phyloP scores from a whole-genome alignment of 352 stramenopile species.

The Blastocystis hominis region DNA sequence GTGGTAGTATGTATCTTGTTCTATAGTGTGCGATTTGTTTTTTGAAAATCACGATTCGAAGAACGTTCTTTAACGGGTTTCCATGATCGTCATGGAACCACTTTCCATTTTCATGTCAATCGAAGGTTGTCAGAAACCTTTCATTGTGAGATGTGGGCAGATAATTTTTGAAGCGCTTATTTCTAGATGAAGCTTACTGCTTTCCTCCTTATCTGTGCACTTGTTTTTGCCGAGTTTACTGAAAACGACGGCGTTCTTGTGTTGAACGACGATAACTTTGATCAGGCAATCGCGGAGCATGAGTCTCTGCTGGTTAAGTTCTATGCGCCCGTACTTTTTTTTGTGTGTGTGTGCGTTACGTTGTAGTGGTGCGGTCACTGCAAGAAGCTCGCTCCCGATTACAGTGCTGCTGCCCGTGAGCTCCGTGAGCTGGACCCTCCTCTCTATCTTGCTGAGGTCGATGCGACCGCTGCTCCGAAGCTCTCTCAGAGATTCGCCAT shows the following conservation, averaged over 20 bases:
- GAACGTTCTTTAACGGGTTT: not conserved
- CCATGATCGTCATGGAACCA: not conserved
- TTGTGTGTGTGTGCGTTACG: not conserved
- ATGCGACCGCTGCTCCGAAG: conserved; percentile 74
- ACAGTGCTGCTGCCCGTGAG: conserved; percentile 73
- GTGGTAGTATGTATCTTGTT: not conserved
- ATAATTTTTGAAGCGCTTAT: not conserved
- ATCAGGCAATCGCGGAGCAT: conserved; percentile 72
- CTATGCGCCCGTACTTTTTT: conserved; percentile 67
- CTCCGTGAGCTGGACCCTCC: conserved; percentile 69
- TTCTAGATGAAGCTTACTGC: conserved; percentile 58
- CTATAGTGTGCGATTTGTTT: not conserved
- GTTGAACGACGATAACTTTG: conserved; percentile 80
- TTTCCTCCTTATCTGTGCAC: conserved; percentile 51
- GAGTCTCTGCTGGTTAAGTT: conserved; percentile 80
- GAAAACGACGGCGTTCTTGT: conserved; percentile 80
- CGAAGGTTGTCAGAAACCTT: not conserved
- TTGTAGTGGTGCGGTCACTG: conserved; percentile 76
- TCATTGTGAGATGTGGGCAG: not conserved
- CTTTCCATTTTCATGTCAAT: conserved; percentile 24
- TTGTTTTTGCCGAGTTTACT: conserved; percentile 62
- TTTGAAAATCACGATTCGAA: not conserved
- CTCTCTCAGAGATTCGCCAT: conserved; percentile 72
- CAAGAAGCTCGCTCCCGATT: conserved; percentile 75
- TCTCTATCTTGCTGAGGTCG: conserved; percentile 64